Conservation (phyloP, 2,329 filamentous ascomycete species). For the Paraconiothyrium sp. region DNA sequence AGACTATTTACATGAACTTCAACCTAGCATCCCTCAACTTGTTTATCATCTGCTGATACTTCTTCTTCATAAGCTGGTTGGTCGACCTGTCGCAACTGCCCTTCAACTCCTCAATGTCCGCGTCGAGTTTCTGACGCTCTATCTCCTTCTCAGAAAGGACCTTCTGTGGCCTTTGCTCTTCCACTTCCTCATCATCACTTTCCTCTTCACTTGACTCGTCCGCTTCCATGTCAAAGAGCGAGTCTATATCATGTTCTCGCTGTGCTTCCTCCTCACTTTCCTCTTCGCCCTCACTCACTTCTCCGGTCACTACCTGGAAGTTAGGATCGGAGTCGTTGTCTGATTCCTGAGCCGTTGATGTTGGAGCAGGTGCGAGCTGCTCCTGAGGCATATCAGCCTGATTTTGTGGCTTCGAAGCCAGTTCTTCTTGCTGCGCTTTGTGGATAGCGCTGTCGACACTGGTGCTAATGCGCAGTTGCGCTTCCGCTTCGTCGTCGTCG, state of each 20-base stretch:
- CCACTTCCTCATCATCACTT: not conserved
- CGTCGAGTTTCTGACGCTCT: not conserved
- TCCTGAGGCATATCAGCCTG: not conserved
- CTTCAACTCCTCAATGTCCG: not conserved
- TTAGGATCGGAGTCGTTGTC: too few species aligned
- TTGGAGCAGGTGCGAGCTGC: not conserved
- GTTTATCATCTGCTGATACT: not conserved
- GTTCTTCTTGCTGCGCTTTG: not conserved
- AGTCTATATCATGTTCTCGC: not conserved
- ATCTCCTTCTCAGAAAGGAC: not conserved
- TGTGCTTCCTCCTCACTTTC: not conserved
- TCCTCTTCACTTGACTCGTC: not conserved
- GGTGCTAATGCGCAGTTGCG: too few species aligned
- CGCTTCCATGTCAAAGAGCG: not conserved
- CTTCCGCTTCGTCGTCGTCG: not conserved
- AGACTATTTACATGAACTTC: not conserved
- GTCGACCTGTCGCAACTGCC: not conserved
- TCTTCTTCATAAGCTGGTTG: not conserved
- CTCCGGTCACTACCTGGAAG: too few species aligned
- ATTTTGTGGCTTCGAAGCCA: not conserved
- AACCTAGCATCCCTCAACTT: not conserved
- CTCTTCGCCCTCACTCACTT: too few species aligned
- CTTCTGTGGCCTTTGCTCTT: not conserved
- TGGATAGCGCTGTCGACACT: not conserved
- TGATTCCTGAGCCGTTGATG: not conserved